Conservation (phyloP, 352 stramenopile genomes). For the Blastocystis sp. region DNA sequence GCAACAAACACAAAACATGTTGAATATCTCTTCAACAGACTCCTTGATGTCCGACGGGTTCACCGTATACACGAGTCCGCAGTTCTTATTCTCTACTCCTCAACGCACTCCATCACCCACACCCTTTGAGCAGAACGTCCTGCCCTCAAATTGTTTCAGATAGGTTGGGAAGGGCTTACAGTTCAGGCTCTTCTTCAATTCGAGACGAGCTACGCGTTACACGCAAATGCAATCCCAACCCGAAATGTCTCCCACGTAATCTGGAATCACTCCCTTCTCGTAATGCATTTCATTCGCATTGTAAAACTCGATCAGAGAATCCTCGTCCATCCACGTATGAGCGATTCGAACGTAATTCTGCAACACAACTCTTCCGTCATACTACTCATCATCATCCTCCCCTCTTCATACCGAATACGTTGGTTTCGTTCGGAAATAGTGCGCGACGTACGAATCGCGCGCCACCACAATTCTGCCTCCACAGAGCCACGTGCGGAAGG, state of each 20-base stretch:
- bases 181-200: slow-evolving; percentile 54
- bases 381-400: not conserved
- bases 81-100: slow-evolving; percentile 23
- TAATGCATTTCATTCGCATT: slow-evolving; percentile 36
- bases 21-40: slow-evolving; percentile 52
- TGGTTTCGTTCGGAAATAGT: slow-evolving; percentile 57
- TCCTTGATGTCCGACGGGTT: slow-evolving; percentile 32
- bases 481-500: slow-evolving; percentile 67
- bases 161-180: slow-evolving; percentile 60
- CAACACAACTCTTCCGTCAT: slow-evolving; percentile 16
- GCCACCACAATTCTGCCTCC: slow-evolving; percentile 66
- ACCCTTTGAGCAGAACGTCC: slow-evolving; percentile 33
- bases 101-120: not conserved
- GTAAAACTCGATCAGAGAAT: slow-evolving; percentile 32
- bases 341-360: slow-evolving; percentile 66
- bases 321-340: slow-evolving; percentile 56
- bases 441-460: slow-evolving; percentile 56
- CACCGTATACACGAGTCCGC: slow-evolving; percentile 45
- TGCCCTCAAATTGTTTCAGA: slow-evolving; percentile 52
- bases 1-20: slow-evolving; percentile 66
- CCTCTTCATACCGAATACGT: slow-evolving; percentile 18
- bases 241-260: slow-evolving; percentile 53
- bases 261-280: slow-evolving; percentile 15
- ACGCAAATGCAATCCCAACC: not conserved
- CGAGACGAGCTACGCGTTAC: slow-evolving; percentile 25